Base-by-base conservation (phyloP, 176 grass and related monocot genomes). In the Oryza australiensis region DNA sequence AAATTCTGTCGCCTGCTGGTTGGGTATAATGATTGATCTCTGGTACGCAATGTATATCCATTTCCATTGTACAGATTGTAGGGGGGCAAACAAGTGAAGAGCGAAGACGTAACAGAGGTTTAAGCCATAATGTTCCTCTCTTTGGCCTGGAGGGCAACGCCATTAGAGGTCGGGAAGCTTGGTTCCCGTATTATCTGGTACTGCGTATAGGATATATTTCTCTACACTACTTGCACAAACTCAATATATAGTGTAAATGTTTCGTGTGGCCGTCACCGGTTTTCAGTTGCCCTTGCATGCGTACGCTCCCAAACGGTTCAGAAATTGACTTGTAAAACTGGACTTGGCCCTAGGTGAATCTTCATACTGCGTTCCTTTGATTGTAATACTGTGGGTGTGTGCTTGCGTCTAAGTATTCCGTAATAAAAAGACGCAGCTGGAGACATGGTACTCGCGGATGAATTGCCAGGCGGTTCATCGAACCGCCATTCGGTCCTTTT, bases 1-100 rank as follows among this genome's bases (percentile, higher is more conserved):
- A 18, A 65, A 46, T 12, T 46, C 3, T 72, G 66, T 66, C 76
- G 22, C 41, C 72, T 77, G 23, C 22, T 30, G 9, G 29, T 32
- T 74, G 35, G 71, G 14, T 86, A 80, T 80, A 68, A 59, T 43
- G 43, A 34, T 74, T 59, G 4, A 23, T 66, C 38, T 69, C 5
- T 73, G 70, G n/a, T 66, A 11, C 55, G 55, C 9, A 4, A 5
- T 24, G 76, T 55, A 42, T 49, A 64, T 70, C 57, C 16, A 82
- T 72, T 72, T 77, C 46, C 62, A 59, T 43, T 86, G 83, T 89
- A 86, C 78, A 89, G 78, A 89, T 89, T 85, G 57, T 85, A 82
- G 72, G 66, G 75, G 55, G 4, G 5, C 20, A 12, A 77, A 45
- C 48, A 1, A 72, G 57, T 35, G 80, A 76, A 64, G 5, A 60